Percentiles rank a stretch among this genome's conserved stretches.
phyloP scores from a whole-genome alignment of 441 rosid genomes.

The Corymbia citriodora region DNA sequence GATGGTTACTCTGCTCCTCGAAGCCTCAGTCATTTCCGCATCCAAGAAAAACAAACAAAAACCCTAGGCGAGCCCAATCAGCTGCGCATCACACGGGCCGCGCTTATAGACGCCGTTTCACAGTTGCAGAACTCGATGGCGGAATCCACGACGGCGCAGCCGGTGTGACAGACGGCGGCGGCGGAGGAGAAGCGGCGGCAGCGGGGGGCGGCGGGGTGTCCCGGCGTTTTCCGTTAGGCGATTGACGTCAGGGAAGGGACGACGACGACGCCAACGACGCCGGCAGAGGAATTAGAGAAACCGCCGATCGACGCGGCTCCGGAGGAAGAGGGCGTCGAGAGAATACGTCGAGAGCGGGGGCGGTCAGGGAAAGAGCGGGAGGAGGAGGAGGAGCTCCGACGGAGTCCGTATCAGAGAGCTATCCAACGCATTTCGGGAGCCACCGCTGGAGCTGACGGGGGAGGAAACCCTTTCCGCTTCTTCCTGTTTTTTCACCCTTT shows the following conservation, averaged over 20 bases:
- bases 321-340: not conserved
- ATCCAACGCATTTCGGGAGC: not conserved
- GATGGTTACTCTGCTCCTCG: slow-evolving; percentile 69
- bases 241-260: not conserved
- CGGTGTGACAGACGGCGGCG: not conserved
- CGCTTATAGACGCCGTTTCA: not conserved
- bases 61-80: slow-evolving; percentile 24
- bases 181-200: not conserved
- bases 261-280: not conserved
- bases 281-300: not conserved
- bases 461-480: not conserved
- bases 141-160: not conserved
- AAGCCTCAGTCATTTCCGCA: slow-evolving; percentile 56
- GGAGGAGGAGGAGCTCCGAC: not conserved
- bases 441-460: not conserved
- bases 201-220: not conserved
- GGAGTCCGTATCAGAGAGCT: not conserved
- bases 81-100: not conserved
- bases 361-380: not conserved
- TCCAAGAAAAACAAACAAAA: not conserved
- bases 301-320: not conserved
- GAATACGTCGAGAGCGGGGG: not conserved
- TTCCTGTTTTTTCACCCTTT: not conserved
- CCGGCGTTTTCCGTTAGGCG: not conserved
- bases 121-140: not conserved